phyloP scores from a whole-genome alignment of 2,329 filamentous ascomycete genomes.

The Ceratocystiopsis minuta region DNA sequence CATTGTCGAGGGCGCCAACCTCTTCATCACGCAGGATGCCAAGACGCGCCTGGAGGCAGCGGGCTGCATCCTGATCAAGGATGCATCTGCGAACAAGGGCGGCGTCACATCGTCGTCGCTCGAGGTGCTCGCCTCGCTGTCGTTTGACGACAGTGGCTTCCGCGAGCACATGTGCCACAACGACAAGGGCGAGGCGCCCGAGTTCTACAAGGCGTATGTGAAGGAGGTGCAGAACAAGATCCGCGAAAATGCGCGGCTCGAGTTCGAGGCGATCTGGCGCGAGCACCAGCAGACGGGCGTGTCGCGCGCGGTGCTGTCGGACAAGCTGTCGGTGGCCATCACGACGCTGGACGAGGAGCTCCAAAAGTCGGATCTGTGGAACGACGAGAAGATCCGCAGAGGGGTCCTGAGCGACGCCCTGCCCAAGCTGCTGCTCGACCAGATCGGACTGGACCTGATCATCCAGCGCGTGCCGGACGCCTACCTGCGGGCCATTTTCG shows the following conservation, averaged over 20 bases:
- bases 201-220: constrained; percentile 89
- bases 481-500: constrained; percentile 89
- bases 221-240: constrained; percentile 82
- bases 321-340: constrained; percentile 79
- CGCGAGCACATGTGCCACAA: constrained; percentile 87
- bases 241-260: constrained; percentile 73
- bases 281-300: constrained; percentile 71
- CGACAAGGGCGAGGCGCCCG: constrained; percentile 49
- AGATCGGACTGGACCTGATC: constrained; percentile 83
- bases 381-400: constrained; percentile 58
- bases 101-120: constrained; percentile 94
- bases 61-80: constrained; percentile 93
- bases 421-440: constrained; percentile 63
- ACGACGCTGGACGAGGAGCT: constrained; percentile 94
- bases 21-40: constrained; percentile 97
- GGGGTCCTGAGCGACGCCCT: constrained; percentile 72
- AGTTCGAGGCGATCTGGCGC: constrained; percentile 97
- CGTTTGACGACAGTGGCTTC: constrained; percentile 82
- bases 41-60: constrained; percentile 88
- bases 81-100: constrained; percentile 96
- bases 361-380: constrained; percentile 83
- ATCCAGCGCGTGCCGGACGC: constrained; percentile 73
- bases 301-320: constrained; percentile 71
- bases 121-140: constrained; percentile 84
- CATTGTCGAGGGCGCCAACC: constrained; percentile 86